These are phyloP conservation scores for Suhomyces prunicola DNA, from an alignment of 805 yeast genomes.

Conservation along the genomic window DNA sequence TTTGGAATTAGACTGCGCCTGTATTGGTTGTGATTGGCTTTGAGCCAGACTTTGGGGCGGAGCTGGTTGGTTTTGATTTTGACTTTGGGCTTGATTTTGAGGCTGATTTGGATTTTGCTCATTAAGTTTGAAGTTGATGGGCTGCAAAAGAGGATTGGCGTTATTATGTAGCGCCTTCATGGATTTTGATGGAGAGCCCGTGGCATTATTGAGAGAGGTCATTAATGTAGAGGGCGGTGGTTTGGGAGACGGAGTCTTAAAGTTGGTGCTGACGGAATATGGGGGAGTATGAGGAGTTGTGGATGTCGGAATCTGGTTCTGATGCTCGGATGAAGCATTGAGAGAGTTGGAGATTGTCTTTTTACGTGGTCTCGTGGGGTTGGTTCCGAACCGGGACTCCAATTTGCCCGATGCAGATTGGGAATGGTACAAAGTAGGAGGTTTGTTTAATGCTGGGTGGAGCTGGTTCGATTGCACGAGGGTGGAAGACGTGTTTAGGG, in stretches of 20 bases:
- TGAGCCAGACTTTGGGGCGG: background rate
- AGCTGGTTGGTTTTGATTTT: background rate
- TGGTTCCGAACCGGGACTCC: slow-evolving; percentile 24
- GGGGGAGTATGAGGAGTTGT: slow-evolving; percentile 41
- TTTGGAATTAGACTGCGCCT: slow-evolving; percentile 15
- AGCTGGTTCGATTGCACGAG: background rate
- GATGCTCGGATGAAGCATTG: slow-evolving; percentile 21
- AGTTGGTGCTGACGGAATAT: slow-evolving; percentile 31
- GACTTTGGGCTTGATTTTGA: background rate
- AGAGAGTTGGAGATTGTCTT: slow-evolving; percentile 39
- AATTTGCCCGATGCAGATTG: slow-evolving; percentile 42
- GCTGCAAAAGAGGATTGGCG: slow-evolving; percentile 50
- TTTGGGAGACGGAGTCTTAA: slow-evolving; percentile 38
- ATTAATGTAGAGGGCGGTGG: slow-evolving; percentile 20
- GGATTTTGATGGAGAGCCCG: slow-evolving; percentile 38
- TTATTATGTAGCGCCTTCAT: slow-evolving; percentile 51
- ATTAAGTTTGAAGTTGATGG: slow-evolving; percentile 45
- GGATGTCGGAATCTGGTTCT: slow-evolving; percentile 3
- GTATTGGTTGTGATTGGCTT: background rate
- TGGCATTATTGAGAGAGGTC: slow-evolving; percentile 13
- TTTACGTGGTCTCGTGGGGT: slow-evolving; percentile 31
- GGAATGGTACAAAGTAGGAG: slow-evolving; percentile 41
- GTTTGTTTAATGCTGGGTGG: slow-evolving; percentile 32
- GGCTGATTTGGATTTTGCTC: background rate
- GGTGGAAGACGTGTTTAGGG: background rate